Percentiles rank a stretch among this genome's conserved stretches.
These are phyloP conservation scores for Flagelloscypha sp. DNA, from an alignment of 768 basidiomycete genomes.

Conservation along the genomic window DNA sequence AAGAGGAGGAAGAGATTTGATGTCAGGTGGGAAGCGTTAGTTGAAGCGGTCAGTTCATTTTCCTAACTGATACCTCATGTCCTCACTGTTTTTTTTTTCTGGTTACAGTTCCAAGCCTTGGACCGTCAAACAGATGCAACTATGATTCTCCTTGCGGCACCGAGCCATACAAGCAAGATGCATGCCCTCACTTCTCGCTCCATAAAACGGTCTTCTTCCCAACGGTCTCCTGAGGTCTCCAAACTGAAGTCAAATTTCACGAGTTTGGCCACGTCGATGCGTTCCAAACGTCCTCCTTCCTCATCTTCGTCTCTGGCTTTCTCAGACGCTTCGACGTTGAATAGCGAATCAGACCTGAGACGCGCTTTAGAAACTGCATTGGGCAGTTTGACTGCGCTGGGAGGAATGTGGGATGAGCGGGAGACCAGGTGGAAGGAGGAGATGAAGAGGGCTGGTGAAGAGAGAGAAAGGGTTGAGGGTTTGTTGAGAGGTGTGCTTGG, in stretches of 20 bases:
- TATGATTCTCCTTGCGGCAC: slow-evolving; percentile 65
- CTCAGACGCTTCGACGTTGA: slow-evolving; percentile 44
- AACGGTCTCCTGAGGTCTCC: slow-evolving; percentile 49
- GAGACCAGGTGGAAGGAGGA: slow-evolving; percentile 67
- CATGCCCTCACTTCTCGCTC: slow-evolving; percentile 60
- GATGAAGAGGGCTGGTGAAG: slow-evolving; percentile 55
- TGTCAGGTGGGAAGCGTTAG: slow-evolving; percentile 63
- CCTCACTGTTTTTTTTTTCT: slow-evolving; percentile 8
- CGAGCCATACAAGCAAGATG: slow-evolving; percentile 62
- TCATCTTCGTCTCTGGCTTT: slow-evolving; percentile 41
- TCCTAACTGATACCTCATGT: not conserved
- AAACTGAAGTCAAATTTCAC: slow-evolving; percentile 33
- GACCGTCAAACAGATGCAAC: slow-evolving; percentile 79
- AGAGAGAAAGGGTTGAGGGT: slow-evolving; percentile 59
- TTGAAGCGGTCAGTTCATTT: slow-evolving; percentile 50
- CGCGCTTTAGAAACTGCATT: slow-evolving; percentile 61
- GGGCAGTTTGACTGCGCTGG: slow-evolving; percentile 55
- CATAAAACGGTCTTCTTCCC: slow-evolving; percentile 48
- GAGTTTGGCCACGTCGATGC: slow-evolving; percentile 41
- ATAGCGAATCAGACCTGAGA: slow-evolving; percentile 56
- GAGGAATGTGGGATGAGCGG: slow-evolving; percentile 58
- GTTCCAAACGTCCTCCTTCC: slow-evolving; percentile 35
- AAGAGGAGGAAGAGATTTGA: slow-evolving; percentile 70
- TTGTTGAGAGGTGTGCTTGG: slow-evolving; percentile 57
- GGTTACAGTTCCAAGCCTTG: slow-evolving; percentile 59